These are phyloP conservation scores for Candida insectorum DNA, from an alignment of 805 yeast species.

Conservation along the genomic window DNA sequence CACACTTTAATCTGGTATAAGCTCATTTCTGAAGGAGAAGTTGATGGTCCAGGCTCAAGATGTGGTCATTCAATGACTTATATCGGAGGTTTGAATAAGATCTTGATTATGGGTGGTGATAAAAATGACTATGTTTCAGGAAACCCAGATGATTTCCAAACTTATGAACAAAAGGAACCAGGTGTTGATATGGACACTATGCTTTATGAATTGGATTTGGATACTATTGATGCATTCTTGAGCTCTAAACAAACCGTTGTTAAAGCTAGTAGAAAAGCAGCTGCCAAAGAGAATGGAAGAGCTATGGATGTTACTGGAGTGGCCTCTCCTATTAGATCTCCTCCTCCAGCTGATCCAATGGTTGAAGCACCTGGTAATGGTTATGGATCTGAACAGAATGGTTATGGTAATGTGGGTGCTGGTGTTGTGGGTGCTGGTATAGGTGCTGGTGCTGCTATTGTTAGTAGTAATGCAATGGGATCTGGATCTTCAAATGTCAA, in stretches of 20 bases:
- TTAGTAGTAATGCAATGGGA: constrained; percentile 2
- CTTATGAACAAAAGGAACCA: constrained; percentile 45
- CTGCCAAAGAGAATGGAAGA: too few relatives aligned
- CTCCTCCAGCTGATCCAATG: not conserved
- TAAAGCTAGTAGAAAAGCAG: constrained; percentile 13
- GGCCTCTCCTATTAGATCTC: not conserved
- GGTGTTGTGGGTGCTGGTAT: constrained; percentile 13
- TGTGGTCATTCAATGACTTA: constrained; percentile 89
- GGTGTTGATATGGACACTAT: constrained; percentile 51
- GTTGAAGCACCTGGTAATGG: not conserved
- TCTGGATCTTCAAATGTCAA: constrained; percentile 1
- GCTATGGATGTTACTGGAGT: not conserved
- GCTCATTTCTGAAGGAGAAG: constrained; percentile 47
- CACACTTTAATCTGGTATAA: constrained; percentile 70
- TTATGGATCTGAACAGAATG: constrained; percentile 14
- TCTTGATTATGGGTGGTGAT: constrained; percentile 92
- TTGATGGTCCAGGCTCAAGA: constrained; percentile 70
- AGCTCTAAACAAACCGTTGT: constrained; percentile 16
- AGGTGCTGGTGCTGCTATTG: constrained; percentile 8
- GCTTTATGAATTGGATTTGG: constrained; percentile 61
- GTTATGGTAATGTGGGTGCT: constrained; percentile 19
- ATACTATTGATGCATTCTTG: constrained; percentile 34
- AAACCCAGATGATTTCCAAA: constrained; percentile 47
- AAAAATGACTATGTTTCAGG: constrained; percentile 61
- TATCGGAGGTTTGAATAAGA: constrained; percentile 58